Evolutionary conservation across 106 monocot species (phyloP).

Genomic region (Alisma plantagoaquatica): DNA sequence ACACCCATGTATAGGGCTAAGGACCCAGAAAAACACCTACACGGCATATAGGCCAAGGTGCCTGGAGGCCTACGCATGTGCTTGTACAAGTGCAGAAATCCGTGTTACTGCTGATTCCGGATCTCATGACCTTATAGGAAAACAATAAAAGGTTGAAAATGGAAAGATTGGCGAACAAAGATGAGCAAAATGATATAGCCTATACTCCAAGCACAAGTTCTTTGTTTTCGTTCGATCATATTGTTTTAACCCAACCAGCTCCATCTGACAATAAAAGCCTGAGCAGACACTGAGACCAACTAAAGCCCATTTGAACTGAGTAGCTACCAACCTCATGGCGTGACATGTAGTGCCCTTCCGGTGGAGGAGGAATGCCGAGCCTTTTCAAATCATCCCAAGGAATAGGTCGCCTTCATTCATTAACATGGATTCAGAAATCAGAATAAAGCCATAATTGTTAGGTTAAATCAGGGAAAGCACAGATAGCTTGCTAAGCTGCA

Average conservation of each 20-base stretch:
- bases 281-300: conserved; percentile 1
- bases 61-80: no score
- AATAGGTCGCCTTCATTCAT: conserved; percentile 57
- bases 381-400: conserved; percentile 83
- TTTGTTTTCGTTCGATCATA: background rate
- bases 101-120: no score
- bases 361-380: conserved; percentile 88
- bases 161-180: background rate
- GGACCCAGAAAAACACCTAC: no score
- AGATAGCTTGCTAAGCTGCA: background rate
- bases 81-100: no score
- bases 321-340: conserved; percentile 56
- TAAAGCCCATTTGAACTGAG: background rate
- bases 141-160: background rate
- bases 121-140: no score
- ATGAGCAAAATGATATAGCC: background rate
- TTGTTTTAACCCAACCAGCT: background rate
- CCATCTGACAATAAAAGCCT: background rate
- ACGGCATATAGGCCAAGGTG: no score
- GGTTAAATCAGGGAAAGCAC: no score
- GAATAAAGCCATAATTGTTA: no score
- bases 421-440: background rate
- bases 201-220: background rate
- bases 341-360: conserved; percentile 72
- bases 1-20: no score